These are phyloP conservation scores for Cytospora piceicola DNA, from an alignment of 2,329 filamentous ascomycete species.

Conservation along the genomic window DNA sequence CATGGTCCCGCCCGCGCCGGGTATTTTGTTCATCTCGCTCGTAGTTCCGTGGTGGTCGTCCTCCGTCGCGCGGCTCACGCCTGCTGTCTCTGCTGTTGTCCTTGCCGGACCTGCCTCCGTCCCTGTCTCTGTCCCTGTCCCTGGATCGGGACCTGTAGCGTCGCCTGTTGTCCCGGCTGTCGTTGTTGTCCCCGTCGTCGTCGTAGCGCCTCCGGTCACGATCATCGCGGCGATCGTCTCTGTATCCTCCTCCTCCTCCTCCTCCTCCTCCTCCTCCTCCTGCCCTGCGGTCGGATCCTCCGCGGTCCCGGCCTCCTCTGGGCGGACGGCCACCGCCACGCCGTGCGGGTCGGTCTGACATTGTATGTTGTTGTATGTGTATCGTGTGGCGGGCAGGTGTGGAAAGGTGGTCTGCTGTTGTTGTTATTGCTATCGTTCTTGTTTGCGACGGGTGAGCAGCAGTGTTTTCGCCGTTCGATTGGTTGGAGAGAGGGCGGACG, in stretches of 20 bases:
- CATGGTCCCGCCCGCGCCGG: constrained; percentile 23
- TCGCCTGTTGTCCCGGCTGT: constrained; percentile 37
- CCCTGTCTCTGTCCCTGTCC: constrained; percentile 43
- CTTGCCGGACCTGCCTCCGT: constrained; percentile 28
- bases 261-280: constrained; percentile 16
- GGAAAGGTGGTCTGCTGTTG: not conserved
- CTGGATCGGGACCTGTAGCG: constrained; percentile 34
- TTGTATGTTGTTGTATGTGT: not conserved
- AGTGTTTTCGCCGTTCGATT: not conserved
- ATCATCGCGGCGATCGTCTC: constrained; percentile 42
- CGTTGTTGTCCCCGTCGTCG: constrained; percentile 33
- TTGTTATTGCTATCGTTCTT: not conserved
- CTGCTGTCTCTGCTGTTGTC: constrained; percentile 42
- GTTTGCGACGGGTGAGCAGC: not conserved
- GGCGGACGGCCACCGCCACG: constrained; percentile 24
- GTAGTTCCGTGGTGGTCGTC: constrained; percentile 35
- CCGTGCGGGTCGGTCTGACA: constrained; percentile 24
- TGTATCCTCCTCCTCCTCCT: constrained; percentile 29
- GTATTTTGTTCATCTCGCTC: constrained; percentile 22
- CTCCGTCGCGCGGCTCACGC: constrained; percentile 37
- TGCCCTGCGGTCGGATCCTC: constrained; percentile 38
- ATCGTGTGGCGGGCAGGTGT: not conserved
- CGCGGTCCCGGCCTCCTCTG: constrained; percentile 28
- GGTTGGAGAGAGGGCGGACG: not conserved
- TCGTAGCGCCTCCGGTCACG: constrained; percentile 42